These are phyloP conservation scores for Calocybe cyanea DNA, from an alignment of 768 basidiomycete genomes.

Conservation along the genomic window DNA sequence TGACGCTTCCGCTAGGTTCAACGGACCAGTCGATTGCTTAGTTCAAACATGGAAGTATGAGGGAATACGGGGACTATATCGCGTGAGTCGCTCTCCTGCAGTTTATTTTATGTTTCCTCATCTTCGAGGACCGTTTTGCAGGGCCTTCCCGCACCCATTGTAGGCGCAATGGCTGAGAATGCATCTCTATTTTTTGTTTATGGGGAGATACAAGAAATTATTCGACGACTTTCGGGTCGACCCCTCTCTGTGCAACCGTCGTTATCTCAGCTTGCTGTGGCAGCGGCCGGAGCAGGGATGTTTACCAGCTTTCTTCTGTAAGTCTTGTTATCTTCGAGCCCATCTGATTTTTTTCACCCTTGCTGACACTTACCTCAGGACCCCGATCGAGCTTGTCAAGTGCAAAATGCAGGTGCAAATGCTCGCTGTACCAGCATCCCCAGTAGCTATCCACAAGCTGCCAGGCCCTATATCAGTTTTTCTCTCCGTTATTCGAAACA, in stretches of 20 bases:
- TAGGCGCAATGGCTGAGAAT: constrained; percentile 91
- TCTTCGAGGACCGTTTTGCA: constrained; percentile 23
- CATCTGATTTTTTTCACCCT: neutral
- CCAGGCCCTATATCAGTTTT: constrained; percentile 77
- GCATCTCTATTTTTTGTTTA: constrained; percentile 87
- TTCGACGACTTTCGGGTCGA: constrained; percentile 34
- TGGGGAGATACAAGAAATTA: constrained; percentile 63
- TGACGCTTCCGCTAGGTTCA: constrained; percentile 50
- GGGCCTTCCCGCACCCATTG: constrained; percentile 90
- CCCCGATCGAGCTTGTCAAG: constrained; percentile 92
- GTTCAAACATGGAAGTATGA: constrained; percentile 76
- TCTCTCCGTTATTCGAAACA: constrained; percentile 52
- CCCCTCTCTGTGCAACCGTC: constrained; percentile 38
- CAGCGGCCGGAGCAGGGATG: constrained; percentile 85
- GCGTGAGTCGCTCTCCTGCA: constrained; percentile 46
- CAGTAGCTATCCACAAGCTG: constrained; percentile 26
- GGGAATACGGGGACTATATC: constrained; percentile 80
- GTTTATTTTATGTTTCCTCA: constrained; percentile 3
- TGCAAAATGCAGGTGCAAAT: constrained; percentile 98
- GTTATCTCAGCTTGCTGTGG: constrained; percentile 66
- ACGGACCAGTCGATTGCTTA: constrained; percentile 86
- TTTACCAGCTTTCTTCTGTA: constrained; percentile 85
- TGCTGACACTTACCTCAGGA: constrained; percentile 39
- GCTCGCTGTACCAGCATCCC: constrained; percentile 35
- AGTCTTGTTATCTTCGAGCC: constrained; percentile 24